Base-by-base conservation (phyloP, 108 stramenopile species). In the Cylindrotheca closterium region DNA sequence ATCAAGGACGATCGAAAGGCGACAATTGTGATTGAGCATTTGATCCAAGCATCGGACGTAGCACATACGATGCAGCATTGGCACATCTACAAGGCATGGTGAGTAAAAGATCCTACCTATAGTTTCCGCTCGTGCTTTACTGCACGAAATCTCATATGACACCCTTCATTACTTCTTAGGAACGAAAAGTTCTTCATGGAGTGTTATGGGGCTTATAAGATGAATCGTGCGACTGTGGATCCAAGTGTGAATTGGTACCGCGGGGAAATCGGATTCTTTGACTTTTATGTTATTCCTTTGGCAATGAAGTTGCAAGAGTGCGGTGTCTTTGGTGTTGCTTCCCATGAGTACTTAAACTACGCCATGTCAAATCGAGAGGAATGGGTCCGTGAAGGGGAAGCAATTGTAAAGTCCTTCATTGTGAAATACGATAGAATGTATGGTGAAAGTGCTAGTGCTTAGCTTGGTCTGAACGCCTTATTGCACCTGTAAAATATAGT, bases 1-100 rank as follows among this genome's bases (percentile, higher is more conserved):
- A 42, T 42, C 15, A 42, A 15, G 10, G 52, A 53, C 1, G 63
- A 64, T 26, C n/a, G 51, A 26, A 78, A 78, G 64, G 77, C 77
- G 19, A 73, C 77, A 17, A 55, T 68, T 31, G 77, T 73, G 10
- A 55, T 79, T 61, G 79, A 77, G 49, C 79, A 80, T 42, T 68
- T 80, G 29, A 75, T 80, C 33, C 74, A 75, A 53, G 79, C 75
- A 29, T 55, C 75, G 1, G 79, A 80, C 61, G 74, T 80, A n/a
- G 53, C 75, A 10, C 79, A 80, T 49, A 77, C 75, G 2, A 80
- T 80, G 75, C 79, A 80, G 45, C 70, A 76, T 48, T 64, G 63
- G 63, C 63, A 64, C 22, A 31, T 64, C n/a, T 64, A 64, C 25
- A 34, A 24, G n/a, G n/a, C 25, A 23, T 64, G 63, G 63, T n/a